Evolutionary conservation across 495 filamentous ascomycete genomes (phyloP).

Genomic region (Rostrohypoxylon terebratum): DNA sequence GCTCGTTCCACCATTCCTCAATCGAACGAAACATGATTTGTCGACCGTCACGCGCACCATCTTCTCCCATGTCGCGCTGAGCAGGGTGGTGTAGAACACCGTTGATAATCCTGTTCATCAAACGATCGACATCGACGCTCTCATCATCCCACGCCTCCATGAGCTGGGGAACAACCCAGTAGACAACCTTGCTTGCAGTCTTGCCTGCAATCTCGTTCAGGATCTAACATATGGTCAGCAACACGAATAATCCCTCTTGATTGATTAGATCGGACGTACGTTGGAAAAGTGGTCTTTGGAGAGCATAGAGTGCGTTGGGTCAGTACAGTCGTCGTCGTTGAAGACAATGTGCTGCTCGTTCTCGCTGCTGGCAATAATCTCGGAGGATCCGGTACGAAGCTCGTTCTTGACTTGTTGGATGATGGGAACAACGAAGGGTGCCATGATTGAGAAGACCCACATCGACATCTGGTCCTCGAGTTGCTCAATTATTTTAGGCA

Average conservation of each 20-base stretch:
- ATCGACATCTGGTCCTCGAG: slow-evolving; percentile 81
- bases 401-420: slow-evolving; percentile 86
- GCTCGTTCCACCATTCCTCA: slow-evolving; percentile 80
- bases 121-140: slow-evolving; percentile 70
- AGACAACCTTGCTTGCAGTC: slow-evolving; percentile 78
- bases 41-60: slow-evolving; percentile 79
- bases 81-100: slow-evolving; percentile 92
- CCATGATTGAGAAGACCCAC: slow-evolving; percentile 87
- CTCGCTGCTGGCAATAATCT: slow-evolving; percentile 83
- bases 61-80: slow-evolving; percentile 73
- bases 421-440: slow-evolving; percentile 86
- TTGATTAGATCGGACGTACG: slow-evolving; percentile 46
- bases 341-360: slow-evolving; percentile 88
- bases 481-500: slow-evolving; percentile 82
- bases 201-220: slow-evolving; percentile 91
- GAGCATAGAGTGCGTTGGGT: slow-evolving; percentile 96
- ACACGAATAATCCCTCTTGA: too few species aligned
- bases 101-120: slow-evolving; percentile 77
- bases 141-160: slow-evolving; percentile 90
- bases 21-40: slow-evolving; percentile 80
- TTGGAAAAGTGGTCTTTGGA: slow-evolving; percentile 94
- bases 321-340: slow-evolving; percentile 74
- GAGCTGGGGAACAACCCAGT: slow-evolving; percentile 86
- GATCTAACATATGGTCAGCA: slow-evolving; percentile 60
- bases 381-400: slow-evolving; percentile 82